Conservation (phyloP, 192 early-diverging fungal species). For the Irineochytrium annulatum region DNA sequence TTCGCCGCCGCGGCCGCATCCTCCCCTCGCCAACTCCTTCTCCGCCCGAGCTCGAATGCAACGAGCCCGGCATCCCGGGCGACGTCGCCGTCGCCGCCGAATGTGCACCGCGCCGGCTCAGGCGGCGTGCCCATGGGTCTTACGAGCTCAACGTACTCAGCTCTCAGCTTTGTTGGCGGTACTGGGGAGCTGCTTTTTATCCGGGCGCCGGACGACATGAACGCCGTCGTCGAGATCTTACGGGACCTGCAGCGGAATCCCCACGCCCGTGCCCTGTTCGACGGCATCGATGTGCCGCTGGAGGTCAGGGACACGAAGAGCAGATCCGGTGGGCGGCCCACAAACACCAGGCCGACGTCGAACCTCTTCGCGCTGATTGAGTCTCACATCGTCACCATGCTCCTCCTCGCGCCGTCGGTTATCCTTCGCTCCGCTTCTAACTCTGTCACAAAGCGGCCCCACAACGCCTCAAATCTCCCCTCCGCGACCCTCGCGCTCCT, state of each 20-base stretch:
- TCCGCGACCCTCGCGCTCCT: slow-evolving; percentile 3
- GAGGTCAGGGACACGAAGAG: not conserved
- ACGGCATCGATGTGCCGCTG: slow-evolving; percentile 2
- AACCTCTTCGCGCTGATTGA: slow-evolving; percentile 22
- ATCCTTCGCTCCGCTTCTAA: slow-evolving; percentile 12
- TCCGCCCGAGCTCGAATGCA: no score
- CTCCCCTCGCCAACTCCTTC: no score
- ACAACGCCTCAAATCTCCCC: no score
- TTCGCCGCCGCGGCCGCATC: no score
- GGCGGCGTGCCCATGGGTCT: no score
- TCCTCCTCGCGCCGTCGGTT: slow-evolving; percentile 17
- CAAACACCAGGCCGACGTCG: not conserved
- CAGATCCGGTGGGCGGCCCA: not conserved
- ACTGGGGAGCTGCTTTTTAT: not conserved
- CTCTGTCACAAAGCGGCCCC: no score
- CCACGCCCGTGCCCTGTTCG: slow-evolving; percentile 15
- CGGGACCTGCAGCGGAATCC: slow-evolving; percentile 3
- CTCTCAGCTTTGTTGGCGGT: not conserved
- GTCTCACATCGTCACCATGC: slow-evolving; percentile 17
- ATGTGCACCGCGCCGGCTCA: no score
- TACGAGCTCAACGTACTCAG: no score
- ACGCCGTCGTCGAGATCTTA: slow-evolving; percentile 8
- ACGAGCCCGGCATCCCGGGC: no score
- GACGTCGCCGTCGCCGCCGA: no score
- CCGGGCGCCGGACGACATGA: slow-evolving; percentile 20